These are phyloP conservation scores for Sugiyamaella novakii DNA, from an alignment of 1,139 yeast species.

Conservation along the genomic window DNA sequence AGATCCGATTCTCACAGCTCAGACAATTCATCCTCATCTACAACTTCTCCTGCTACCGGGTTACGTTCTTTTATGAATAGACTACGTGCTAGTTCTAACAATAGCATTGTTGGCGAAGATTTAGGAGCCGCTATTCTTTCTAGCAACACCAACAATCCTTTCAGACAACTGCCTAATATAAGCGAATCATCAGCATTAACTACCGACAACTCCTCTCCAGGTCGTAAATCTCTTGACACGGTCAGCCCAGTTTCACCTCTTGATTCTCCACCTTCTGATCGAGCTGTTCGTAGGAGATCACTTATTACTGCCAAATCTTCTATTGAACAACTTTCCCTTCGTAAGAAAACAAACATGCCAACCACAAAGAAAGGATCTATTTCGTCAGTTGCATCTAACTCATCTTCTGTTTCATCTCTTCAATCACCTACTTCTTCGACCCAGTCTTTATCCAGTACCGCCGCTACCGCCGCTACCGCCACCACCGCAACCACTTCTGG, in stretches of 20 bases:
- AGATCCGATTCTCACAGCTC: constrained; percentile 7
- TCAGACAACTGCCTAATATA: constrained; percentile 3
- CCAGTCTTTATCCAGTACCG: too few species aligned
- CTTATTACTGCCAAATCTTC: constrained; percentile 38
- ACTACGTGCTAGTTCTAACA: constrained; percentile 16
- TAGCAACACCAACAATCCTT: constrained; percentile 2
- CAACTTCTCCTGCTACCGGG: not conserved
- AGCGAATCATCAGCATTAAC: not conserved
- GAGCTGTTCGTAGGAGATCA: constrained; percentile 32
- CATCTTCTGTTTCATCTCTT: constrained; percentile 18
- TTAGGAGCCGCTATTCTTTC: constrained; percentile 28
- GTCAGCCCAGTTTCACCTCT: not conserved
- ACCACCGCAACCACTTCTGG: too few species aligned
- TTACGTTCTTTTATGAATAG: constrained; percentile 14
- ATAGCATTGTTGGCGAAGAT: constrained; percentile 28
- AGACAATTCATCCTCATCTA: constrained; percentile 1
- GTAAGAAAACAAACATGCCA: constrained; percentile 21
- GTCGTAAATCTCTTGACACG: constrained; percentile 7
- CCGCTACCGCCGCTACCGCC: too few species aligned
- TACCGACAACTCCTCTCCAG: not conserved
- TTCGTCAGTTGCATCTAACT: too few species aligned
- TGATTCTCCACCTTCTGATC: constrained; percentile 13
- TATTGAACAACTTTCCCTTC: constrained; percentile 31
- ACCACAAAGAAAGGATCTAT: too few species aligned
- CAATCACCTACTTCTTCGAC: constrained; percentile 22